Base-by-base conservation (phyloP, 805 yeast genomes). In the Pichia nakasei region DNA sequence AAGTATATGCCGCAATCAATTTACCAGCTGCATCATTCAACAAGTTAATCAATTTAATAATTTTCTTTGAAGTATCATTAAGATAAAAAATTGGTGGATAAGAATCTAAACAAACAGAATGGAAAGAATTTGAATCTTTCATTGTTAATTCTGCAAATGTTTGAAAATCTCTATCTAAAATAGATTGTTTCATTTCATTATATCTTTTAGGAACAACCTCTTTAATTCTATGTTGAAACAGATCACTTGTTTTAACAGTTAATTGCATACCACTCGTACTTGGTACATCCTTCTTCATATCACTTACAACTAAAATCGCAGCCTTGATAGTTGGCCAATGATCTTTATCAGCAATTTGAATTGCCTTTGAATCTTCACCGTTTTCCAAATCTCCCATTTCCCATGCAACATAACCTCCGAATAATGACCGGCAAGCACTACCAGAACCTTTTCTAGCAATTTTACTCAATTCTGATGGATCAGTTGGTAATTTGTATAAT, bases 361-460 rank as follows among this genome's bases (percentile, higher is more conserved):
- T 95, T 4, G 99, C 99, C 55, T 79, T 82, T 13, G 97, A 89
- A 66, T 93, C 98, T 37, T 76, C 71, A n/a, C 98, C 98, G 58
- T 88, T 82, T 0, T 51, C 65, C 46, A 58, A 50, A 3, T 54
- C 52, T 45, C 99, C 99, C 97, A 89, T 88, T 64, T 93, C 96
- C 99, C 99, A 93, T 4, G 97, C 97, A 12, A 93, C 99, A 59
- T 80, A 93, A 8, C 99, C 99, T 39, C 98, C 97, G 65, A 86
- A 87, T 49, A 93, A 70, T 9, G 97, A 93, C 64, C 99, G 76
- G 67, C 99, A 93, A 7, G 98, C 98, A 13, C 96, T 87, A 3
- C 98, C 99, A 7, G 97, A 88, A 27, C 99, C 99, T 67, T 88
- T 91, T 66, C 99, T 80, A 13, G 99, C 98, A 58, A 93, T 84